Evolutionary conservation across 495 filamentous ascomycete genomes (phyloP).

Genomic region (Terfezia claveryi): DNA sequence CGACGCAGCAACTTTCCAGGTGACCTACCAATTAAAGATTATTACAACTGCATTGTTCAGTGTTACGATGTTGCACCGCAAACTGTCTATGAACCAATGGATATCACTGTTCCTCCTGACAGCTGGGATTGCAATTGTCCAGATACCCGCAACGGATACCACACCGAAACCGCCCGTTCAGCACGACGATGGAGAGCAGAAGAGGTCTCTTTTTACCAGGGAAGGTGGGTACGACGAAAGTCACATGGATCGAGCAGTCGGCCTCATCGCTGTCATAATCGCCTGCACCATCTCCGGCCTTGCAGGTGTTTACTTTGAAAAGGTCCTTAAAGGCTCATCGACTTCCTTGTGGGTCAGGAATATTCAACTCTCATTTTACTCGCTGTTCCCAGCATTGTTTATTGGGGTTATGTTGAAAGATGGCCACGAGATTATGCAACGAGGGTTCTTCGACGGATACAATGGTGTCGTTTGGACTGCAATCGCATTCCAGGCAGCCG

Average conservation of each 20-base stretch:
- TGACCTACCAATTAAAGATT: constrained; percentile 84
- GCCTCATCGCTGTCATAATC: constrained; percentile 53
- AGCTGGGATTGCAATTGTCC: constrained; percentile 67
- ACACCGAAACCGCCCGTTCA: constrained; percentile 22
- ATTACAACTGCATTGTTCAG: constrained; percentile 79
- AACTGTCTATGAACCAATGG: constrained; percentile 52
- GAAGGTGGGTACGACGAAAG: constrained; percentile 60
- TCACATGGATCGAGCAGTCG: constrained; percentile 50
- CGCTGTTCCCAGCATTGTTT: constrained; percentile 65
- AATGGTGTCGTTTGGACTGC: constrained; percentile 77
- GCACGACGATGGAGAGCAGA: constrained; percentile 23
- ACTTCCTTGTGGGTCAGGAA: constrained; percentile 79
- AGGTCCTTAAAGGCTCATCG: constrained; percentile 65
- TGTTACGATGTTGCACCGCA: constrained; percentile 48
- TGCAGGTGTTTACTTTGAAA: constrained; percentile 85
- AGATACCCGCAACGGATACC: constrained; percentile 33
- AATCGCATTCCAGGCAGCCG: constrained; percentile 57
- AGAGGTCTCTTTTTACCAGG: constrained; percentile 70
- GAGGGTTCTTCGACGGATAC: constrained; percentile 86
- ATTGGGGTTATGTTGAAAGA: constrained; percentile 73
- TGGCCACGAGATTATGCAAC: constrained; percentile 55
- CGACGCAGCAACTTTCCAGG: constrained; percentile 77
- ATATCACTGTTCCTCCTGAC: constrained; percentile 56
- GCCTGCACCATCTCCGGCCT: constrained; percentile 61
- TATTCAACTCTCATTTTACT: constrained; percentile 81